Base-by-base conservation (phyloP, 495 filamentous ascomycete genomes). In the Trichocladium uniseriatum region DNA sequence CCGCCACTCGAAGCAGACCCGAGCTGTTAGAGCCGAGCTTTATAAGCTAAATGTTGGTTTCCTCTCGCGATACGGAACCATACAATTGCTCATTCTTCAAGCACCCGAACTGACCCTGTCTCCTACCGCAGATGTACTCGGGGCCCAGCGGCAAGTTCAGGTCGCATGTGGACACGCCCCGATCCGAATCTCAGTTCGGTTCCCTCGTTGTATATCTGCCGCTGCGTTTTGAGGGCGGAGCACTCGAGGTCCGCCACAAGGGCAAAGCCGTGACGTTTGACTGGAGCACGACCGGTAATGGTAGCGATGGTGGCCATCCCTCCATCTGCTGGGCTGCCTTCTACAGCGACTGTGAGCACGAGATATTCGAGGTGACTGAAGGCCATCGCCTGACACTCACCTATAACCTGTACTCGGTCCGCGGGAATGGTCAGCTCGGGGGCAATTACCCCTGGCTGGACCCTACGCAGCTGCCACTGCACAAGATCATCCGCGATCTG, bases 281-380 rank as follows among this genome's bases (percentile, higher is more conserved):
- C 56, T 79, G 76, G 75, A 52, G 51, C 18, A 20, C 34, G 0
- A 37, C 42, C 0, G 65, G 18, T 5, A 36, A 28, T 2, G 20
- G 14, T 1, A 11, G 10, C 24, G 10, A 38, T 29, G 10, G 27
- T 29, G 10, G 10, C 27, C 27, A 29, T 5, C 27, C 61, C 0
- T 11, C 52, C 1, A 67, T 81, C 40, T 59, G 74, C 18, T 83
- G 77, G 78, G 76, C 72, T 0, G 78, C 79, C 1, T 83, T 83
- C 59, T 82, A 79, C 55, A 76, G 70, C 48, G 77, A 82, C 52
- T 79, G 74, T 51, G 72, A 77, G 53, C 79, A 82, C 56, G 78
- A 82, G 59, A 71, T 82, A n/a, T 58, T 70, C 6, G 61, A 67
- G n/a, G 67, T 82, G 36, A 75, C 64, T 0, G 48, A 56, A 6